Evolutionary conservation across 352 stramenopile species (phyloP), one percentile per base, ranked within the genome.

Genomic region (Globisporangium middletonii): DNA sequence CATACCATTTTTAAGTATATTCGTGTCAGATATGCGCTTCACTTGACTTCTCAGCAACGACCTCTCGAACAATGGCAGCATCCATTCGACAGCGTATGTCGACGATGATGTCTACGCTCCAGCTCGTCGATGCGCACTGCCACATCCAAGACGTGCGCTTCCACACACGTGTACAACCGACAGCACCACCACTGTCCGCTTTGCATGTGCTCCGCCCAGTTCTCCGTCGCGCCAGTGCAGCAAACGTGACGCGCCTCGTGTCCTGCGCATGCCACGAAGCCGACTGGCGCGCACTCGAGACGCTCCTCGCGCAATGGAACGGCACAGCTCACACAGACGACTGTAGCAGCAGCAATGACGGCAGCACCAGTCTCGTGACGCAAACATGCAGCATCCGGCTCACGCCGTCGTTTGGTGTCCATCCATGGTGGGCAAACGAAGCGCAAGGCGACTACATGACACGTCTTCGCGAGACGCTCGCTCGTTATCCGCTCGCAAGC

Each of bases 391-490:
- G 0, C 27, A 30, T 79, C 12, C 53, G 57, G 4, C 75, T 91
- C 44, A 53, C 88, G 33, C 69, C 78, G 23, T 63, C 65, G 16
- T 94, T 94, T 60, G 83, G 83, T 0, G 50, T 94, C 0, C 83
- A 94, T 71, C 83, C 83, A 12, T 94, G 83, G 83, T 94, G 77
- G 77, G 74, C 75, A 1, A 43, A 75, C 0, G 45, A 76, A 8
- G 50, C 41, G 9, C 59, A 47, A 0, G 53, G 48, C n/a, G 16
- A 57, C 18, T 80, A 79, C 9, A 35, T 94, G 27, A 49, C 54
- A 18, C 44, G 50, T 19, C 67, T 94, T 2, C 57, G 69, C 9
- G 42, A 60, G 1, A 70, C 59, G 5, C 62, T 94, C 53, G 4
- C 35, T 13, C 55, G 59, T 3, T 63, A 89, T 44, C 75, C 81